Conservation (phyloP, 768 basidiomycete genomes). For the Amanita muscaria region DNA sequence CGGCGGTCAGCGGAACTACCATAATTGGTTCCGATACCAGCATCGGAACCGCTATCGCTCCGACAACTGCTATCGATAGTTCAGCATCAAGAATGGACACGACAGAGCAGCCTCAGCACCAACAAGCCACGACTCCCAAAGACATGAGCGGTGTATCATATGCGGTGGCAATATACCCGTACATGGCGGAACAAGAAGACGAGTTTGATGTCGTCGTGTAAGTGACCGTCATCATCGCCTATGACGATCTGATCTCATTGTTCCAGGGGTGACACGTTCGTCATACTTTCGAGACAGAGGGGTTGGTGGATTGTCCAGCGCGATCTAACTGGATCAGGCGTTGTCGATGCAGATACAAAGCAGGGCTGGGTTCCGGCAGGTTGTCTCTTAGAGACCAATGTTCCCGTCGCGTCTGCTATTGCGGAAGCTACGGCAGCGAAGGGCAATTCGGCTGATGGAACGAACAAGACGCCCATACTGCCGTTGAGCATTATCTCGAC, state of each 20-base stretch:
- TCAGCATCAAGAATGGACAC: neutral
- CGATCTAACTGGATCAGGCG: conserved; percentile 78
- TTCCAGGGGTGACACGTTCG: conserved; percentile 81
- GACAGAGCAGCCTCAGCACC: conserved; percentile 4
- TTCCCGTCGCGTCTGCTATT: conserved; percentile 83
- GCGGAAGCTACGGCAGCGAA: conserved; percentile 71
- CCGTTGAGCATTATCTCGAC: conserved; percentile 93
- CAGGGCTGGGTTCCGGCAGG: conserved; percentile 99
- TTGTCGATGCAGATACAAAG: conserved; percentile 69
- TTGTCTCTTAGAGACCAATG: conserved; percentile 87
- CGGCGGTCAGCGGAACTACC: conserved; percentile 3
- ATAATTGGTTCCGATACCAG: conserved; percentile 8
- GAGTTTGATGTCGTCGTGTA: conserved; percentile 97
- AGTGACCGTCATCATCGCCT: conserved; percentile 23
- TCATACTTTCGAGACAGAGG: conserved; percentile 87
- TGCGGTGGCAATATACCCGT: conserved; percentile 97
- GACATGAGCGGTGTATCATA: conserved; percentile 69
- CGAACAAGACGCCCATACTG: conserved; percentile 71
- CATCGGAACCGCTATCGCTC: neutral
- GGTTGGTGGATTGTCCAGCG: conserved; percentile 99
- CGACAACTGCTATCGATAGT: conserved; percentile 2
- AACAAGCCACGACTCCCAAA: conserved; percentile 18
- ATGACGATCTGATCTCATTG: neutral
- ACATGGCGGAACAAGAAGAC: conserved; percentile 97
- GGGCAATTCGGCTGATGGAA: conserved; percentile 28